phyloP scores from a whole-genome alignment of 2,329 filamentous ascomycete genomes.

The Helicocarpus griseus region DNA sequence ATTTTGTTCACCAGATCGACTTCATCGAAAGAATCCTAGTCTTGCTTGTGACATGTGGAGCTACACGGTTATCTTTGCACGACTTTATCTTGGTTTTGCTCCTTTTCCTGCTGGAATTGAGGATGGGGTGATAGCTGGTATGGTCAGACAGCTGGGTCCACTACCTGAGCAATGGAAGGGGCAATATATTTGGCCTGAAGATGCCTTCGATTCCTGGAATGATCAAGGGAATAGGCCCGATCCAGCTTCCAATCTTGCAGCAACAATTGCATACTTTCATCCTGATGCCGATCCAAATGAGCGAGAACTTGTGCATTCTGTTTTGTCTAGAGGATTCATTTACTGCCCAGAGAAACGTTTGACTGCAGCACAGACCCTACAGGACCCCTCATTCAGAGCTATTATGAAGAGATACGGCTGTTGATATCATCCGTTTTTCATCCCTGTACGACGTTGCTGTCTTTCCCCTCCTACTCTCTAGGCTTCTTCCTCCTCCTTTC shows the following conservation, averaged over 20 bases:
- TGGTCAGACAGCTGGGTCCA: background rate
- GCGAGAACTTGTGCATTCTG: conserved; percentile 8
- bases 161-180: conserved; percentile 5
- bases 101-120: background rate
- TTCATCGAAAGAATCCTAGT: background rate
- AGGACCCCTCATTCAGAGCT: conserved; percentile 18
- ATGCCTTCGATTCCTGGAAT: background rate
- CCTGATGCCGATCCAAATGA: conserved; percentile 16
- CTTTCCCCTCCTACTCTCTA: too few relatives aligned
- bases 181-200: background rate
- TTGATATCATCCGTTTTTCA: too few relatives aligned
- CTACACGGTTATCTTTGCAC: conserved; percentile 5
- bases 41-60: conserved; percentile 7
- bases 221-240: background rate
- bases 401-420: too few relatives aligned
- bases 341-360: conserved; percentile 16
- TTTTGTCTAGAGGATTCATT: conserved; percentile 1
- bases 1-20: conserved; percentile 4
- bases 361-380: conserved; percentile 18
- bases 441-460: too few relatives aligned
- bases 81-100: background rate
- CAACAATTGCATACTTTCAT: background rate
- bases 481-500: too few relatives aligned
- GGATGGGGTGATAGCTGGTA: background rate
- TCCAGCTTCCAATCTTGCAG: background rate